phyloP scores from a whole-genome alignment of 2,329 filamentous ascomycete genomes.

The Aspergillus glaucus region DNA sequence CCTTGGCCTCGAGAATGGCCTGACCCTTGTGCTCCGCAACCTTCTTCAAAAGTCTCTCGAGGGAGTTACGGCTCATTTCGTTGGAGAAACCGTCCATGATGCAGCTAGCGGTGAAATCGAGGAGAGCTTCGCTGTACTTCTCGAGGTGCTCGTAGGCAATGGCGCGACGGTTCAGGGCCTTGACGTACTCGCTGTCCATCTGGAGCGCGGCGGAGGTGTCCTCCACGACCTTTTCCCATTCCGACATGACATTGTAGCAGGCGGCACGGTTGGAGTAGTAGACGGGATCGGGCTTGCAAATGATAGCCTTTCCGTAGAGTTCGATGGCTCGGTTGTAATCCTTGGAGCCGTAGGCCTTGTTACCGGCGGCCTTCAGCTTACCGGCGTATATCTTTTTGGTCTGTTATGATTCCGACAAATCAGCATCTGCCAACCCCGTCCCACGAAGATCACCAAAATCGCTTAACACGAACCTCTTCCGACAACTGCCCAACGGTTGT shows the following conservation, averaged over 20 bases:
- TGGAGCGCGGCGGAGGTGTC: conserved; percentile 92
- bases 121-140: conserved; percentile 85
- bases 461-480: conserved; percentile 36
- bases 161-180: conserved; percentile 91
- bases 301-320: conserved; percentile 88
- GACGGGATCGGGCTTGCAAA: conserved; percentile 95
- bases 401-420: conserved; percentile 33
- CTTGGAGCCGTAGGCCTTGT: conserved; percentile 92
- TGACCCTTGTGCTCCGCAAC: conserved; percentile 93
- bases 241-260: conserved; percentile 86
- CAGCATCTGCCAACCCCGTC: conserved; percentile 1
- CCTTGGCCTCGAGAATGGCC: conserved; percentile 72
- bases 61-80: conserved; percentile 76
- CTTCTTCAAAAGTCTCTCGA: conserved; percentile 92
- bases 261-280: conserved; percentile 98
- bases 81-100: conserved; percentile 98
- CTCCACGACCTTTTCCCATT: conserved; percentile 95
- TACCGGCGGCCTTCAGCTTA: conserved; percentile 90
- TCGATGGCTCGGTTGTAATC: conserved; percentile 91
- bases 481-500: conserved; percentile 42
- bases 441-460: not conserved
- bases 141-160: conserved; percentile 93
- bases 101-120: conserved; percentile 97
- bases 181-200: conserved; percentile 93
- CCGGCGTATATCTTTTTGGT: conserved; percentile 80